phyloP scores from a whole-genome alignment of 441 rosid species.

The Euphorbia corollata region DNA sequence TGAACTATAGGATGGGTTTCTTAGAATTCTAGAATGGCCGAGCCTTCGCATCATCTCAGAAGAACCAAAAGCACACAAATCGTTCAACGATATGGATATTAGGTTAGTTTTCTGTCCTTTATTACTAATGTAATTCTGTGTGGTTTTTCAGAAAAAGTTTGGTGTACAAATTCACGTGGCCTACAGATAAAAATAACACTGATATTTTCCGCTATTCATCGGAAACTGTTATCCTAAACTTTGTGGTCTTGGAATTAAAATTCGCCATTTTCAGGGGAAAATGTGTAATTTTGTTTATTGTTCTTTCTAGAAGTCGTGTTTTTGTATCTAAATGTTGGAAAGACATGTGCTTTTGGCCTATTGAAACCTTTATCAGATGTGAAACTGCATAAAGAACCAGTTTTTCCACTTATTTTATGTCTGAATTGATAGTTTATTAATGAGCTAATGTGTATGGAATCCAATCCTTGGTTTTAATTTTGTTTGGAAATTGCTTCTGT shows the following conservation, averaged over 20 bases:
- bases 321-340: background rate
- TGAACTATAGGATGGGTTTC: slow-evolving; percentile 67
- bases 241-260: background rate
- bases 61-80: slow-evolving; percentile 81
- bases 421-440: background rate
- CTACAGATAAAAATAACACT: background rate
- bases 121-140: background rate
- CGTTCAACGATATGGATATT: slow-evolving; percentile 77
- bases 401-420: background rate
- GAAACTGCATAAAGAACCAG: background rate
- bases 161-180: background rate
- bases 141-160: slow-evolving; percentile 5
- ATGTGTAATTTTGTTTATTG: background rate
- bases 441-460: background rate
- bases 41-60: slow-evolving; percentile 58
- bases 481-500: slow-evolving; percentile 14
- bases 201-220: background rate
- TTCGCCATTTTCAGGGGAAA: background rate
- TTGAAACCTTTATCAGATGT: background rate
- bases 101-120: slow-evolving; percentile 39
- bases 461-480: slow-evolving; percentile 8
- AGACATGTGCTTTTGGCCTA: background rate
- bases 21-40: slow-evolving; percentile 88
- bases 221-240: background rate
- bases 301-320: background rate